These are phyloP conservation scores for Eudorina sp. DNA, from an alignment of 139 green algal genomes.

Conservation along the genomic window DNA sequence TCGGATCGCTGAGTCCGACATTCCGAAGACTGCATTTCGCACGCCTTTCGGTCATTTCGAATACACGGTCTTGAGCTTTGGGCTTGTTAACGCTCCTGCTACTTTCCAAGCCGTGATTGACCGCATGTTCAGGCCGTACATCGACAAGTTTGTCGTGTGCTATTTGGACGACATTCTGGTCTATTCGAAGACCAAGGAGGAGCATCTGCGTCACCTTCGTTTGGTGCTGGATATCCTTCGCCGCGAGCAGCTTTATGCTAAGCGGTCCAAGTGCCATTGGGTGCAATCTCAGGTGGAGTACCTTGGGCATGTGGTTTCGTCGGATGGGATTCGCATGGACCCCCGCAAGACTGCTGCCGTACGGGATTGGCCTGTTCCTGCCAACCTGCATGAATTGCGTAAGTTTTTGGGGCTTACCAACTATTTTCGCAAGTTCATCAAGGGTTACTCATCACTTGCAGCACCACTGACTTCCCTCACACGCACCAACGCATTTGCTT, in stretches of 20 bases:
- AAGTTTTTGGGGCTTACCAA: constrained; percentile 13
- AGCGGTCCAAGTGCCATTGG: constrained; percentile 67
- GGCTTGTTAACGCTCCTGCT: constrained; percentile 31
- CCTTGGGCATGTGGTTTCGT: not conserved
- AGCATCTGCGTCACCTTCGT: constrained; percentile 61
- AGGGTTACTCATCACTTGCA: not conserved
- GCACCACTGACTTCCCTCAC: not conserved
- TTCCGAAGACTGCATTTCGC: constrained; percentile 44
- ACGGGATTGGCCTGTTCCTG: not conserved
- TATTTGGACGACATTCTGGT: constrained; percentile 75
- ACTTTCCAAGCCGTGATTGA: constrained; percentile 59
- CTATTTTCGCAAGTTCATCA: constrained; percentile 28
- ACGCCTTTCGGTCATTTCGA: constrained; percentile 61
- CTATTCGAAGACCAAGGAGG: constrained; percentile 45
- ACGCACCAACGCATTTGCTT: not conserved
- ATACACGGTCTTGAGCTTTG: constrained; percentile 56
- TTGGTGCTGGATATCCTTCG: constrained; percentile 55
- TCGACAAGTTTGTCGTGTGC: constrained; percentile 65
- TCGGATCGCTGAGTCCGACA: constrained; percentile 34
- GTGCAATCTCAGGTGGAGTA: not conserved
- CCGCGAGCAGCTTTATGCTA: constrained; percentile 62
- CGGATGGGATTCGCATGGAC: not conserved
- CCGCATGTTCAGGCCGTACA: constrained; percentile 51
- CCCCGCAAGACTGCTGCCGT: not conserved
- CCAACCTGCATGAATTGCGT: not conserved